These are phyloP conservation scores for Cercospora berteroae DNA, from an alignment of 2,329 filamentous ascomycete genomes.

Conservation along the genomic window DNA sequence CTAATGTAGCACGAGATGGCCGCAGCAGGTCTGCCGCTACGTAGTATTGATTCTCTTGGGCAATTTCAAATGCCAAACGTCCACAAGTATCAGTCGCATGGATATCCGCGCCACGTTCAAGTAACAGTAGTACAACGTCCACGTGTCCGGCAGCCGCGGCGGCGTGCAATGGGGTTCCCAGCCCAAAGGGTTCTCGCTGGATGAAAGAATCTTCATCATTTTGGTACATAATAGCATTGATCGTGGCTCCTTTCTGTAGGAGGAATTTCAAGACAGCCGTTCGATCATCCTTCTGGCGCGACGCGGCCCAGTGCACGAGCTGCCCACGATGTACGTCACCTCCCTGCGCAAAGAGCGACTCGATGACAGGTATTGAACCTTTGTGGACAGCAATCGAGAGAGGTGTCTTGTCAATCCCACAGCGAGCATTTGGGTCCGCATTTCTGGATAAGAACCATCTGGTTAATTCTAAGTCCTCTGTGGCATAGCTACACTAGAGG, in stretches of 20 bases:
- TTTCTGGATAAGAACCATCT: constrained; percentile 17
- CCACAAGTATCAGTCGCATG: constrained; percentile 3
- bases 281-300: constrained; percentile 8
- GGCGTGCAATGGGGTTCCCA: constrained; percentile 12
- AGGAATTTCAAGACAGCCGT: constrained; percentile 1
- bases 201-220: constrained; percentile 6
- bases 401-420: constrained; percentile 20
- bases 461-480: constrained; percentile 6
- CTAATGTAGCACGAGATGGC: background rate
- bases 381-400: constrained; percentile 16
- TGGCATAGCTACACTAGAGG: background rate
- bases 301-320: constrained; percentile 19
- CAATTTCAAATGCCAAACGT: constrained; percentile 3
- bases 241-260: constrained; percentile 7
- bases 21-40: constrained; percentile 2
- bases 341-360: constrained; percentile 16
- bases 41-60: background rate
- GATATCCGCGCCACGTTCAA: constrained; percentile 6
- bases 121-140: constrained; percentile 9
- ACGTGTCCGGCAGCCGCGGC: constrained; percentile 3
- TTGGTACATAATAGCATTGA: constrained; percentile 15
- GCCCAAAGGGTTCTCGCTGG: constrained; percentile 7
- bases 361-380: constrained; percentile 13
- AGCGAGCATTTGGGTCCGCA: constrained; percentile 22
- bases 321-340: constrained; percentile 12